Evolutionary conservation across 495 filamentous ascomycete genomes (phyloP).

Genomic region (Aspergillus leporis): DNA sequence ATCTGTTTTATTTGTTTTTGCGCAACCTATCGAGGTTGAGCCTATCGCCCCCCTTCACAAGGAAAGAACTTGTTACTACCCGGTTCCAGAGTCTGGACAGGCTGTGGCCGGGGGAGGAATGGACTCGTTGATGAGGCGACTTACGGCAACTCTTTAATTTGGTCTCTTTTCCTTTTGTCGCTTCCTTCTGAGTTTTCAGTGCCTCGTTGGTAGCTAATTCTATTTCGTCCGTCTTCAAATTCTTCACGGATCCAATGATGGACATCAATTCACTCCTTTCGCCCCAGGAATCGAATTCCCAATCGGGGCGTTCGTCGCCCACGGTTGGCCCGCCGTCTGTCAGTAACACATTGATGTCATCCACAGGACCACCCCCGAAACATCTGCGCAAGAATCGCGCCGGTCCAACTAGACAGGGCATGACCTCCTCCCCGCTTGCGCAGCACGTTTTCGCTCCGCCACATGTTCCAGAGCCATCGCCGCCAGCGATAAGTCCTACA

Average conservation of each 20-base stretch:
- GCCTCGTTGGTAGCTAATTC: neutral
- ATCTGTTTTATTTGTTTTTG: conserved; percentile 9
- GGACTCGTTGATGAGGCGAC: conserved; percentile 43
- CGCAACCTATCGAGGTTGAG: neutral
- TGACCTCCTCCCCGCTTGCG: conserved; percentile 45
- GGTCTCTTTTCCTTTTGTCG: conserved; percentile 28
- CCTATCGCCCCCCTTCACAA: neutral
- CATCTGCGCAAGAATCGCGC: conserved; percentile 37
- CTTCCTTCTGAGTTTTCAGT: neutral
- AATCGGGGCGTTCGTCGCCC: conserved; percentile 45
- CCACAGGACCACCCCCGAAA: conserved; percentile 35
- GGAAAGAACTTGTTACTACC: neutral
- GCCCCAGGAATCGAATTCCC: conserved; percentile 61
- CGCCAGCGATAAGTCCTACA: conserved; percentile 25
- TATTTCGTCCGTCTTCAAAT: neutral
- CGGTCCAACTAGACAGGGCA: conserved; percentile 32
- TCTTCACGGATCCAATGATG: conserved; percentile 45
- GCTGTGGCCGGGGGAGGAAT: conserved; percentile 41
- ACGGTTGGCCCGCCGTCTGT: conserved; percentile 33
- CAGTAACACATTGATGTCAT: conserved; percentile 27
- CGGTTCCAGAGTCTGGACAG: conserved; percentile 21
- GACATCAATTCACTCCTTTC: conserved; percentile 75
- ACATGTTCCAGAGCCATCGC: conserved; percentile 36
- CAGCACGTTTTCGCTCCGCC: conserved; percentile 41
- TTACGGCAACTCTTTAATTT: conserved; percentile 34